phyloP scores from a whole-genome alignment of 73 alveolate species.

The Symbiodinium pilosum region DNA sequence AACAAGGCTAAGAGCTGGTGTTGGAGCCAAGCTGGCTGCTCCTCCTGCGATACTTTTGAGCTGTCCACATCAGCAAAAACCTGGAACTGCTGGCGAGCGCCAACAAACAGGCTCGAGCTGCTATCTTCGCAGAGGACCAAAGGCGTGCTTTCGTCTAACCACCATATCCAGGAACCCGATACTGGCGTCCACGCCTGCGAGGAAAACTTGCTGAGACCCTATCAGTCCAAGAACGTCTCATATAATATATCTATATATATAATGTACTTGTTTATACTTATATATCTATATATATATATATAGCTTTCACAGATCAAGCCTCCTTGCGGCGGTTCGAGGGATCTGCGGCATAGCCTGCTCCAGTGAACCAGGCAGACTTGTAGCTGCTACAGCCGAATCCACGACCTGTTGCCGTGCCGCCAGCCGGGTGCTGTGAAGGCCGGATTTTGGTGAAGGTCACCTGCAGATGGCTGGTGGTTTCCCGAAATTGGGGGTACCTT shows the following conservation, averaged over 20 bases:
- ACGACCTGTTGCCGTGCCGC: too few species aligned
- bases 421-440: too few species aligned
- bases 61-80: not conserved
- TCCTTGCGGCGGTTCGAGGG: too few species aligned
- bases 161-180: not conserved
- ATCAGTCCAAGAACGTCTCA: not conserved
- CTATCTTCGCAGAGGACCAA: not conserved
- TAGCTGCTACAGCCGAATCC: too few species aligned
- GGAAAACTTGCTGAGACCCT: not conserved
- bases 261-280: not conserved
- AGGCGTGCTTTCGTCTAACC: not conserved
- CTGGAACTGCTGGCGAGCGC: not conserved
- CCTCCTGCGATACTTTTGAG: not conserved
- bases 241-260: too few species aligned
- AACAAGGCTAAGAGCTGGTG: not conserved
- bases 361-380: too few species aligned
- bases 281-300: not conserved
- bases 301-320: too few species aligned
- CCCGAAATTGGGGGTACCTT: too few species aligned
- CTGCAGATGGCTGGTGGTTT: too few species aligned
- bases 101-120: not conserved
- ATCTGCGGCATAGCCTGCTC: too few species aligned
- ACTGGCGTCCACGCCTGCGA: not conserved
- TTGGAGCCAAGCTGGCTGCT: not conserved
- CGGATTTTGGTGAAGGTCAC: too few species aligned